phyloP scores from a whole-genome alignment of 2,329 filamentous ascomycete species.

The Monilinia laxa region DNA sequence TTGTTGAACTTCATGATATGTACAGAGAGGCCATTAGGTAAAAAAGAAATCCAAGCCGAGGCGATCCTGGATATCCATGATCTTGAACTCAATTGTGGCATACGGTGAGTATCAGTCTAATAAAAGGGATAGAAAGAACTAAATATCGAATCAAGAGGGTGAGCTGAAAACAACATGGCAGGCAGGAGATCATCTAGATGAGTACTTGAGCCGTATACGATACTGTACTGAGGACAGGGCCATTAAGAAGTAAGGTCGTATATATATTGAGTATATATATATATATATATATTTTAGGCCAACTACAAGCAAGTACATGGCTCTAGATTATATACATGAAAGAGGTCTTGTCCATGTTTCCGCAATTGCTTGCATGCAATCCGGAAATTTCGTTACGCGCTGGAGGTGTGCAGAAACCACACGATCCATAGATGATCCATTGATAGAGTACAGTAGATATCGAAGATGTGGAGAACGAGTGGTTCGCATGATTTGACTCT shows the following conservation, averaged over 20 bases:
- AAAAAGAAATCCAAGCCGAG: conserved; percentile 9
- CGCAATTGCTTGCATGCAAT: neutral
- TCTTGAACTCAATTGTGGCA: conserved; percentile 8
- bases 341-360: neutral
- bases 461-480: conserved; percentile 16
- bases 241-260: neutral
- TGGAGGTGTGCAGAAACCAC: conserved; percentile 1
- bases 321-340: neutral
- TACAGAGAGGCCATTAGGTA: conserved; percentile 14
- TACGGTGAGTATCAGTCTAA: conserved; percentile 10
- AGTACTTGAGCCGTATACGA: neutral
- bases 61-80: neutral
- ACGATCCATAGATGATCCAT: neutral
- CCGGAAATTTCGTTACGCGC: conserved; percentile 14
- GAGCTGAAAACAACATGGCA: neutral
- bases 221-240: too few species aligned
- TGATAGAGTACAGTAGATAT: neutral
- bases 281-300: neutral
- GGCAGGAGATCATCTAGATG: neutral
- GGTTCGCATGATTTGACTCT: conserved; percentile 11
- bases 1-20: conserved; percentile 15
- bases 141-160: neutral
- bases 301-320: neutral
- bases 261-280: too few species aligned
- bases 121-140: neutral